phyloP scores from a whole-genome alignment of 2,329 filamentous ascomycete genomes.

The Pestalotiopsis sp. region DNA sequence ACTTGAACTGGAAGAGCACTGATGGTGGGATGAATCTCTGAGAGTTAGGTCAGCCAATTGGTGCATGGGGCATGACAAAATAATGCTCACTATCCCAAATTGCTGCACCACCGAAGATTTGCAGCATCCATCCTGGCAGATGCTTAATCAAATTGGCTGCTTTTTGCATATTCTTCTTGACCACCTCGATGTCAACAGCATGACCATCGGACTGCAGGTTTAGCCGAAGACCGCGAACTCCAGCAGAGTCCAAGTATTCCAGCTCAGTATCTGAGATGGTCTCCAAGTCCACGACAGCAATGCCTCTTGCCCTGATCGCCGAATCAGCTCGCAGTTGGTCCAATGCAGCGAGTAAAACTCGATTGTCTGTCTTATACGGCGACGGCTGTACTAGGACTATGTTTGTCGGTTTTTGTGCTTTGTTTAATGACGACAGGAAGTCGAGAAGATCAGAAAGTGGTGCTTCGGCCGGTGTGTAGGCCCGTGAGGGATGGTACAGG shows the following conservation, averaged over 20 bases:
- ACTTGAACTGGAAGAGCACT: not conserved
- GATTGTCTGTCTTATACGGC: not conserved
- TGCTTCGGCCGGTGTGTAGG: conserved; percentile 16
- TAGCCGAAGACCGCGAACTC: not conserved
- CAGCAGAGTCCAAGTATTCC: not conserved
- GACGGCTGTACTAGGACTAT: not conserved
- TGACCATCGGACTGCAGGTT: not conserved
- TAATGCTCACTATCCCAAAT: not conserved
- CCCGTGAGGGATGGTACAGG: conserved; percentile 5
- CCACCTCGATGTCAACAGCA: not conserved
- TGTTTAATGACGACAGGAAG: not conserved
- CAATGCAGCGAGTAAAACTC: not conserved
- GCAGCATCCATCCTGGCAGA: not conserved
- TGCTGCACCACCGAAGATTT: not conserved
- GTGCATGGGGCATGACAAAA: not conserved
- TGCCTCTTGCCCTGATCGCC: not conserved
- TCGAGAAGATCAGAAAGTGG: not conserved
- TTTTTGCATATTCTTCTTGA: not conserved
- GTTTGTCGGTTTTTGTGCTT: not conserved
- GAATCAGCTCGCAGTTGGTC: not conserved
- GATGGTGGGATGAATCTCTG: not conserved
- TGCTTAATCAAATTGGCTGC: not conserved
- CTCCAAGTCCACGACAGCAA: not conserved
- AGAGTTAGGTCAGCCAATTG: not conserved
- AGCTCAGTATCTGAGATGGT: not conserved